Evolutionary conservation across 768 basidiomycete genomes (phyloP).

Genomic region (Rhodocollybia butyracea): DNA sequence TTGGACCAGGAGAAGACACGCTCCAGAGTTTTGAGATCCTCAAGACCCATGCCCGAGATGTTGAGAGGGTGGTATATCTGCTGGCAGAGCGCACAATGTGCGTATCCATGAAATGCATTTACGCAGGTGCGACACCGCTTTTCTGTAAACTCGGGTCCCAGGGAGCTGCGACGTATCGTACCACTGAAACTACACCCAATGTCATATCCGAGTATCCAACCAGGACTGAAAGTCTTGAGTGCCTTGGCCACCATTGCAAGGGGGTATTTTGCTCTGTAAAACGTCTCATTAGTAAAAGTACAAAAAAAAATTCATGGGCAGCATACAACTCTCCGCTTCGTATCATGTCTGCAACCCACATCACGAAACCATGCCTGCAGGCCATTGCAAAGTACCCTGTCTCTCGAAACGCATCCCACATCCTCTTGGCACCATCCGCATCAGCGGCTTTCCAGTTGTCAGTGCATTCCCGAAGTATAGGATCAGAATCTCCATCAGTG

Average conservation of each 20-base stretch:
- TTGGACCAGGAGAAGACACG: conserved; percentile 29
- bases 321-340: conserved; percentile 33
- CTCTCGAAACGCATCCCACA: conserved; percentile 34
- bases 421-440: conserved; percentile 20
- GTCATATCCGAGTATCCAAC: conserved; percentile 19
- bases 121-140: conserved; percentile 10
- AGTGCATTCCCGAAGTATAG: too few relatives aligned
- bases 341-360: conserved; percentile 29
- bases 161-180: conserved; percentile 15
- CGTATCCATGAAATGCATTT: conserved; percentile 32
- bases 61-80: conserved; percentile 26
- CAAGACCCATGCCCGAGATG: conserved; percentile 28
- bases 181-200: conserved; percentile 23
- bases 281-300: too few relatives aligned
- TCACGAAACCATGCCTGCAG: conserved; percentile 24
- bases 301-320: not conserved
- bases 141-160: conserved; percentile 9
- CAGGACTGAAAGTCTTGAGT: conserved; percentile 16
- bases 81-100: conserved; percentile 32
- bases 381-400: conserved; percentile 33
- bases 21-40: conserved; percentile 32
- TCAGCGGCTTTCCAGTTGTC: too few relatives aligned
- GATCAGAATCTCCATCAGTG: not conserved
- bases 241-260: conserved; percentile 19
- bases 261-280: conserved; percentile 27